phyloP scores from a whole-genome alignment of 1,284 basidiomycete species.

The Leccinum subrobustum region DNA sequence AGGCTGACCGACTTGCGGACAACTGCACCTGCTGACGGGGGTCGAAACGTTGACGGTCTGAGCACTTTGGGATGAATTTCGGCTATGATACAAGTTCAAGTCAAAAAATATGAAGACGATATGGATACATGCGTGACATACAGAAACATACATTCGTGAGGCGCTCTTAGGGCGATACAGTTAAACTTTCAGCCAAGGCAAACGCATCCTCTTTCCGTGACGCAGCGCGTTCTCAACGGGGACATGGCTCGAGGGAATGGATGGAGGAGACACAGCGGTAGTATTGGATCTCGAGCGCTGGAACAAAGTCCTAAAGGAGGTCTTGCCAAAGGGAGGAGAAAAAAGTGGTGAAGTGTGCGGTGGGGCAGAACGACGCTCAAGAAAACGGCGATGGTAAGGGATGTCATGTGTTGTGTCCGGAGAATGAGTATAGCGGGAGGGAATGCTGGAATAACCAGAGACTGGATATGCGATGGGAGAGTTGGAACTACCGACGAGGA shows the following conservation, averaged over 20 bases:
- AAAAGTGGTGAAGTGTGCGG: constrained; percentile 12
- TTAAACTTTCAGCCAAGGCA: constrained; percentile 35
- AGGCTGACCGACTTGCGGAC: constrained; percentile 24
- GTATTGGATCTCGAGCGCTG: constrained; percentile 31
- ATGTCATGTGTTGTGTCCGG: constrained; percentile 6
- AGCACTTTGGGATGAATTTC: not conserved
- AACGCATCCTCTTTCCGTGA: constrained; percentile 32
- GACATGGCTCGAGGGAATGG: constrained; percentile 19
- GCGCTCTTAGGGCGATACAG: constrained; percentile 11
- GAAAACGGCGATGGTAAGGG: constrained; percentile 8
- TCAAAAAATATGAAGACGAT: constrained; percentile 10
- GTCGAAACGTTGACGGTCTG: not conserved
- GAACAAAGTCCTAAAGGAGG: constrained; percentile 29
- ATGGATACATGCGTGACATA: constrained; percentile 30
- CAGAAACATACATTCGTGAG: constrained; percentile 11
- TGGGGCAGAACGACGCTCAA: constrained; percentile 22
- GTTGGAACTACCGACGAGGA: constrained; percentile 32
- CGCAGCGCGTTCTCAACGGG: constrained; percentile 25
- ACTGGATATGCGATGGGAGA: constrained; percentile 34
- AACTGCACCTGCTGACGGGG: not conserved
- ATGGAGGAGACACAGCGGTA: constrained; percentile 13
- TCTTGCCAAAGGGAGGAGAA: constrained; percentile 19
- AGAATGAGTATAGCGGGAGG: constrained; percentile 9
- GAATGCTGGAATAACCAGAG: constrained; percentile 29
- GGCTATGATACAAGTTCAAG: constrained; percentile 13